Evolutionary conservation across 768 basidiomycete genomes (phyloP).

Genomic region (Boletus rubescentipes): DNA sequence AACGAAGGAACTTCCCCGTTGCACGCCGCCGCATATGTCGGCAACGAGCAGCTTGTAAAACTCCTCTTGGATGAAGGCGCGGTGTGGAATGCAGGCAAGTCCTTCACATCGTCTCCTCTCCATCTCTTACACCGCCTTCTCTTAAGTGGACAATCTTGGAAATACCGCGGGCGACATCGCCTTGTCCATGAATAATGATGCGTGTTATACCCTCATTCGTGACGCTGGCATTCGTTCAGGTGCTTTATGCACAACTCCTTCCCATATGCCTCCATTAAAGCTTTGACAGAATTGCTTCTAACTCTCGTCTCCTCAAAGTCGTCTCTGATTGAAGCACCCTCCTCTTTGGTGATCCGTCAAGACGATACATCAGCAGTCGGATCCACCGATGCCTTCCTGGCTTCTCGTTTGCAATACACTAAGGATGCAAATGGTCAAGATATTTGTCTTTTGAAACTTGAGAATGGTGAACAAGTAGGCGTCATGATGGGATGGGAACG

Average conservation of each 20-base stretch:
- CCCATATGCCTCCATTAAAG: slow-evolving; percentile 6
- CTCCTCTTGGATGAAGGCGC: slow-evolving; percentile 79
- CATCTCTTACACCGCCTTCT: neutral
- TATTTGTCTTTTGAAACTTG: slow-evolving; percentile 67
- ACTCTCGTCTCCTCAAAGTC: slow-evolving; percentile 54
- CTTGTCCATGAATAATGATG: slow-evolving; percentile 75
- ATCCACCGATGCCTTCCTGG: slow-evolving; percentile 68
- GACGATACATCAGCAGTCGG: slow-evolving; percentile 57
- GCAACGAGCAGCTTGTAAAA: slow-evolving; percentile 62
- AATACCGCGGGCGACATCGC: slow-evolving; percentile 91
- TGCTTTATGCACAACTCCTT: slow-evolving; percentile 33
- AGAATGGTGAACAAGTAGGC: slow-evolving; percentile 74
- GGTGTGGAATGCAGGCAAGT: slow-evolving; percentile 83
- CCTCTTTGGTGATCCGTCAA: slow-evolving; percentile 44
- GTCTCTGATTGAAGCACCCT: slow-evolving; percentile 21
- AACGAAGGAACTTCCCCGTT: slow-evolving; percentile 79
- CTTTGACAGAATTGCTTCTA: slow-evolving; percentile 64
- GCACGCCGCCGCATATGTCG: slow-evolving; percentile 82
- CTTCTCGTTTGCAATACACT: slow-evolving; percentile 65
- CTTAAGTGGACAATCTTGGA: slow-evolving; percentile 68
- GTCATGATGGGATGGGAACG: slow-evolving; percentile 99
- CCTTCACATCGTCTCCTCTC: neutral
- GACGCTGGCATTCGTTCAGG: slow-evolving; percentile 92
- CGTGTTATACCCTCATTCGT: slow-evolving; percentile 76
- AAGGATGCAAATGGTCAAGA: slow-evolving; percentile 76